Conservation (phyloP, 1,284 basidiomycete genomes). For the Schizophyllum amplum region DNA sequence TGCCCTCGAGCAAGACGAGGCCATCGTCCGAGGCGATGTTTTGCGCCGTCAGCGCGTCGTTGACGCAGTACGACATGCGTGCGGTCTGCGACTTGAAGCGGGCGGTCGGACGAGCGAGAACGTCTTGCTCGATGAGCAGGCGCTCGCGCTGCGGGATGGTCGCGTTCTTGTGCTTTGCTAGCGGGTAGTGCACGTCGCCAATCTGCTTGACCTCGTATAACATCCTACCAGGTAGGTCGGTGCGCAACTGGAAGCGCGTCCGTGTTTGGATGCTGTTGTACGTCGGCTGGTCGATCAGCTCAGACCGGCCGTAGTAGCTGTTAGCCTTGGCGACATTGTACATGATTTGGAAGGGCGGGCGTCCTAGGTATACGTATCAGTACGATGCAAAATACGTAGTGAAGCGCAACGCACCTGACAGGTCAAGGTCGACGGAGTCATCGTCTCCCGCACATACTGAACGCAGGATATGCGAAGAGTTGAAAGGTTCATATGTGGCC, state of each 20-base stretch:
- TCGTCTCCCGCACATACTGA: slow-evolving; percentile 77
- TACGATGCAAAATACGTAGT: not conserved
- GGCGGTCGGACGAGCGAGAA: slow-evolving; percentile 70
- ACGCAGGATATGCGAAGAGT: slow-evolving; percentile 62
- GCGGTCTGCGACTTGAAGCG: slow-evolving; percentile 57
- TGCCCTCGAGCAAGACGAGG: slow-evolving; percentile 60
- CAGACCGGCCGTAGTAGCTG: slow-evolving; percentile 46
- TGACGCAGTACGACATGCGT: slow-evolving; percentile 69
- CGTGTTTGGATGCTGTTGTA: slow-evolving; percentile 83
- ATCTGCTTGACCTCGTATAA: slow-evolving; percentile 87
- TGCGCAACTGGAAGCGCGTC: slow-evolving; percentile 81
- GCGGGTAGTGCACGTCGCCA: slow-evolving; percentile 81
- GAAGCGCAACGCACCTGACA: slow-evolving; percentile 53
- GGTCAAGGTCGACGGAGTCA: slow-evolving; percentile 73
- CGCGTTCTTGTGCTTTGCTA: slow-evolving; percentile 50
- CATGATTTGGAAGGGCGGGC: slow-evolving; percentile 81
- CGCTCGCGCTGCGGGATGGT: slow-evolving; percentile 57
- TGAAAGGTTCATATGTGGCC: slow-evolving; percentile 47
- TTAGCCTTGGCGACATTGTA: slow-evolving; percentile 66
- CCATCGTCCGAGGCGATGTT: slow-evolving; percentile 51
- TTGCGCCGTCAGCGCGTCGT: slow-evolving; percentile 53
- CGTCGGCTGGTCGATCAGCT: slow-evolving; percentile 59
- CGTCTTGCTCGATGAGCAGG: slow-evolving; percentile 78
- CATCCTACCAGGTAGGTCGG: slow-evolving; percentile 71
- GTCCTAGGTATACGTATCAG: slow-evolving; percentile 36